Base-by-base conservation (phyloP, 2,329 filamentous ascomycete genomes). In the Ophiocordyceps robertsii region DNA sequence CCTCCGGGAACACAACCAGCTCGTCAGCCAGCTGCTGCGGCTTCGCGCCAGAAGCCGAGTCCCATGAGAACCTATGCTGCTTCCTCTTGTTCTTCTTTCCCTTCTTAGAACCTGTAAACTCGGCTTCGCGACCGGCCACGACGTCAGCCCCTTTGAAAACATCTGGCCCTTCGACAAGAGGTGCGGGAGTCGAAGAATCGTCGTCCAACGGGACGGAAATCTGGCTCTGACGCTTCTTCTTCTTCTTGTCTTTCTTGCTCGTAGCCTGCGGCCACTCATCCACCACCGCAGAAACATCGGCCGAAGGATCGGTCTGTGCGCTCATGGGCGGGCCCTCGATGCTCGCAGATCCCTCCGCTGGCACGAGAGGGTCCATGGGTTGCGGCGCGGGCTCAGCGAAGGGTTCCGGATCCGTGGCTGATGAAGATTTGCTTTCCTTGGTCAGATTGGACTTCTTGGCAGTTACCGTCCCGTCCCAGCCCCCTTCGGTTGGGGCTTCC, bases 21-120 rank as follows among this genome's bases (percentile, higher is more conserved):
- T 33, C 36, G 29, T 30, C 21, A 8, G 19, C 17, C 12, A 13
- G 11, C 13, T 43, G 17, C 16, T 36, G 19, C 12, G 16, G 10
- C 16, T 21, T 24, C 12, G 38, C 17, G 32, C 12, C 27, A 30
- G 39, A 29, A 10, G 12, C 9, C n/a, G 41, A 33, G 14, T 46
- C 43, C 38, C 37, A 30, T 14, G 45, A 44, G 7, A 42, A 29
- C 24, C 46, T 42, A 24, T 46, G 47, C 40, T 45, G 51, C 43
- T 52, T 50, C 41, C 53, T 49, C 44, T 53, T 50, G 33, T 39
- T 45, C 37, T 49, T 50, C 38, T 44, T 44, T 10, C 37, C 37
- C 32, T 46, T 45, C 40, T 45, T 43, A 3, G 46, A 29, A 37
- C 36, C 29, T 32, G 43, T 39, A 14, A 38, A 37, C 31, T 44